Conservation (phyloP, 805 yeast species). For the Ogataea chonburiensis region DNA sequence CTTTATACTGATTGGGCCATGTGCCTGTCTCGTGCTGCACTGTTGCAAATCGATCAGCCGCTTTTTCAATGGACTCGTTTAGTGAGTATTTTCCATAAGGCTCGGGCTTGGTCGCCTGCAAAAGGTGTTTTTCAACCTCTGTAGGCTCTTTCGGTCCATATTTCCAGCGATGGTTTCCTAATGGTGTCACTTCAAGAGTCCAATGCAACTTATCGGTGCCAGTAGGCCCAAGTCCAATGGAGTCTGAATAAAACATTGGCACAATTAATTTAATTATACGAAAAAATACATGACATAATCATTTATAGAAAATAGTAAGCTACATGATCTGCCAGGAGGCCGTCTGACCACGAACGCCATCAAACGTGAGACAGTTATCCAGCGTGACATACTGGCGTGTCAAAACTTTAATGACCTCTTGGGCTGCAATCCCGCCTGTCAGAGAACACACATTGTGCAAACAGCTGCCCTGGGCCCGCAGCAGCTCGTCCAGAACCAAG, state of each 20-base stretch:
- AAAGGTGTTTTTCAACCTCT: slow-evolving; percentile 4
- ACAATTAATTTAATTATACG: background rate
- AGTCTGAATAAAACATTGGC: slow-evolving; percentile 59
- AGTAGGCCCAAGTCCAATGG: slow-evolving; percentile 44
- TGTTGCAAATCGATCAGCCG: slow-evolving; percentile 63
- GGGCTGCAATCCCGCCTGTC: slow-evolving; percentile 83
- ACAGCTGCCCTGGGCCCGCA: slow-evolving; percentile 42
- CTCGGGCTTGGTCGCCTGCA: slow-evolving; percentile 1
- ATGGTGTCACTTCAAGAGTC: slow-evolving; percentile 66
- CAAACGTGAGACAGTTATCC: slow-evolving; percentile 67
- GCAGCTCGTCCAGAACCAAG: slow-evolving; percentile 42
- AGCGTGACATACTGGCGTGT: slow-evolving; percentile 82
- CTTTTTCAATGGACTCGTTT: slow-evolving; percentile 64
- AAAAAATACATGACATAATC: slow-evolving; percentile 1
- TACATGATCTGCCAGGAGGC: slow-evolving; percentile 27
- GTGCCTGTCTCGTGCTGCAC: slow-evolving; percentile 85
- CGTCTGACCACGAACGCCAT: slow-evolving; percentile 61
- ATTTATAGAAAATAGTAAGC: background rate
- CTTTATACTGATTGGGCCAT: slow-evolving; percentile 90
- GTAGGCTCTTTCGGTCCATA: slow-evolving; percentile 33
- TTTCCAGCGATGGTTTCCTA: slow-evolving; percentile 84
- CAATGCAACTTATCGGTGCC: slow-evolving; percentile 70
- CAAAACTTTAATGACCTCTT: slow-evolving; percentile 72
- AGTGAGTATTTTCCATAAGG: slow-evolving; percentile 30
- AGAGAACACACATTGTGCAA: slow-evolving; percentile 62